Base-by-base conservation (phyloP, 805 yeast species). In the Kregervanrija delftensis region DNA sequence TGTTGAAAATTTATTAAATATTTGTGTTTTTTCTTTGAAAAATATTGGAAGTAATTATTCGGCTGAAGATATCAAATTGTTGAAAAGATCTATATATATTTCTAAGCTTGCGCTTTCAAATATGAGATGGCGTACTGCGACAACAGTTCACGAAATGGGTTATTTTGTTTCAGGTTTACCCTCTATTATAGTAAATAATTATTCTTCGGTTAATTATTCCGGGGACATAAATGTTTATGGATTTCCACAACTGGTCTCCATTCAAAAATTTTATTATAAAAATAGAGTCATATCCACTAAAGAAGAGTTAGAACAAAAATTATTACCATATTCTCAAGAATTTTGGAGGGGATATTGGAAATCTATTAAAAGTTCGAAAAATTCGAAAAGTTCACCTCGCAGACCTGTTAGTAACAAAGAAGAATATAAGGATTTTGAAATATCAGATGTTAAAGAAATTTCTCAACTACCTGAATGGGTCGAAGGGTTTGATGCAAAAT, bases 141-240 rank as follows among this genome's bases (percentile, higher is more conserved):
- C 85, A 1, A 64, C 74, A 3, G 60, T 78, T 15, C 89, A 83
- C 57, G 89, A 83, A 57, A 81, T 83, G 86, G 71, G 71, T 30
- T 79, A 74, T 47, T 80, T 65, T 53, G 65, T 81, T 3, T 30
- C 59, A 1, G 72, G 72, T 4, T 53, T 81, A 9, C 77, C 82
- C 0, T 57, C 58, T 3, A 44, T 56, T 0, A 73, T 72, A 41
- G 61, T 66, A 11, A 57, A 61, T 16, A 56, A 63, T 30, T 76
- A 69, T 55, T 73, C 78, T 1, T 69, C 72, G 17, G 77, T 79
- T 0, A 60, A 62, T 10, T 55, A 63, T 14, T 57, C 53, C 14
- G 51, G 50, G 4, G 59, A 65, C 34, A 47, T 67, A 1, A 64
- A 74, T 0, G 69, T 77, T 0, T 78, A 72, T 61, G 85, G 86